These are phyloP conservation scores for Coffea humblotiana DNA, from an alignment of 305 asterid species.

Conservation along the genomic window DNA sequence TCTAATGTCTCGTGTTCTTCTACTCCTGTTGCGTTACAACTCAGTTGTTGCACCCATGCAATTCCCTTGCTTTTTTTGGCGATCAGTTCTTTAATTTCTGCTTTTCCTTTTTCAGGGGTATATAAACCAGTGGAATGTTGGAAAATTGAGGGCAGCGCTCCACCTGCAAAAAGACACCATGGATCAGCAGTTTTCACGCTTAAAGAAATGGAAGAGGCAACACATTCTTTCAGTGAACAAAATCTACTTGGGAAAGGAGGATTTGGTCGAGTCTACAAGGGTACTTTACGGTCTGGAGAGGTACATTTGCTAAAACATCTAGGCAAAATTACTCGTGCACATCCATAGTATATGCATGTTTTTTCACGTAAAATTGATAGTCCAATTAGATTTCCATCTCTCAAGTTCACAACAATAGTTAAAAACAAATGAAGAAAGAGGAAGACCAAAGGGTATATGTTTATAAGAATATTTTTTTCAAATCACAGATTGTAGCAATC, in stretches of 20 bases:
- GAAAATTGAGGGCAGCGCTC: slow-evolving; percentile 64
- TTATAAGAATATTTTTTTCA: slow-evolving; percentile 13
- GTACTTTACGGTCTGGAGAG: slow-evolving; percentile 86
- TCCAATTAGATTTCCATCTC: background rate
- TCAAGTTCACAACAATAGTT: background rate
- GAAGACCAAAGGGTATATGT: background rate
- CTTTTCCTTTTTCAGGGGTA: slow-evolving; percentile 54
- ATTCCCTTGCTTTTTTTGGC: background rate
- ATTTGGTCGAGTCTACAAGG: slow-evolving; percentile 88
- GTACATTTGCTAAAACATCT: slow-evolving; percentile 29
- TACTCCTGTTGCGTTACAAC: background rate
- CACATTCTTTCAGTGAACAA: slow-evolving; percentile 65
- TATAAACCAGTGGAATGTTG: slow-evolving; percentile 81
- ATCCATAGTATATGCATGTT: background rate
- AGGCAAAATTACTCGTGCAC: background rate
- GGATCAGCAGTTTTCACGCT: slow-evolving; percentile 80
- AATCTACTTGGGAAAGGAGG: slow-evolving; percentile 93
- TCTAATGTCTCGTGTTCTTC: slow-evolving; percentile 1
- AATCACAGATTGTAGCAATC: slow-evolving; percentile 76
- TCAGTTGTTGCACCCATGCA: background rate
- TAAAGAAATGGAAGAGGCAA: slow-evolving; percentile 89
- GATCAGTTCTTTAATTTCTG: background rate
- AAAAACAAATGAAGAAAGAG: background rate
- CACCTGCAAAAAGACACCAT: slow-evolving; percentile 64
- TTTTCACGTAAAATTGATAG: background rate